Base-by-base conservation (phyloP, 768 basidiomycete genomes). In the Hericium coralloides region DNA sequence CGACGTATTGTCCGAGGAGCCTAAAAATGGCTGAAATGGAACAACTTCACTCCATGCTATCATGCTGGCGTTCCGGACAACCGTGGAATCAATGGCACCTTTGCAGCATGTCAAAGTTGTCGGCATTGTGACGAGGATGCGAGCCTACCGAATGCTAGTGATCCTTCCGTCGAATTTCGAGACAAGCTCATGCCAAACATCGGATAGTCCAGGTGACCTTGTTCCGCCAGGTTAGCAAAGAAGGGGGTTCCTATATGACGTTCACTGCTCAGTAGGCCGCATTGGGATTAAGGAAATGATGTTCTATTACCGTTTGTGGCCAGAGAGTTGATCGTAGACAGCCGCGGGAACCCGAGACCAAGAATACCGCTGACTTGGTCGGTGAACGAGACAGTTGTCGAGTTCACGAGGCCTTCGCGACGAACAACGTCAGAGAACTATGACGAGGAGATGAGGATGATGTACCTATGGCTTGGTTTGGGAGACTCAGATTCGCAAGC, bases 31-130 rank as follows among this genome's bases (percentile, higher is more conserved):
- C 18, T 82, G 74, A 64, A 92, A 92, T 12, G 89, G 79, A 15
- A 83, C 80, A 2, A 92, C 86, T 43, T 81, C 77, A 60, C 85
- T 85, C 89, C 89, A 92, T 51, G 74, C 76, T 26, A 92, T 83
- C 17, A 76, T 63, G 56, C 75, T 82, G 2, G 73, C 66, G 65
- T 89, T 80, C 25, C 68, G 73, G 15, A 92, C 85, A 15, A 91
- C 73, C 5, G 84, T 81, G 1, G 77, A 74, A 67, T 92, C 89
- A 43, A 92, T 75, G 14, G 88, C 89, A n/a, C 89, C 88, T 89
- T 53, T 2, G 45, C n/a, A 49, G 18, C 6, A 45, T 8, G 20
- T 45, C 43, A 45, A 12, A 45, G 6, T 45, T 45, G 9, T 58
- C n/a, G 57, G 49, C 25, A 36, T 52, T 39, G 22, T 39, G 25